A percentile compares a stretch with the other conserved stretches of the same genome.
phyloP scores from a whole-genome alignment of 2,329 filamentous ascomycete species.

The Clarireedia sp. region DNA sequence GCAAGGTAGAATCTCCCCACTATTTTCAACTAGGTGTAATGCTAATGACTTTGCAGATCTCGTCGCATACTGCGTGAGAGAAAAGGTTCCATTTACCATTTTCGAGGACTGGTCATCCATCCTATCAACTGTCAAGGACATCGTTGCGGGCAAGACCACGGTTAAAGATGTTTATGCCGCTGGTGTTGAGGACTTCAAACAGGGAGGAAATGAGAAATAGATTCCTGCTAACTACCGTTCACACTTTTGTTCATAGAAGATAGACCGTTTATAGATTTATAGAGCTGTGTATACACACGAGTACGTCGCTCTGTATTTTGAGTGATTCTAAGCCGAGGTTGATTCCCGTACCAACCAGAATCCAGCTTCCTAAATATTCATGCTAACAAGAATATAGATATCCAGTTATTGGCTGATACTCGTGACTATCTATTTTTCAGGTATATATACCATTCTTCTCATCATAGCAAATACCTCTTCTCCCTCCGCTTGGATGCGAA shows the following conservation, averaged over 20 bases:
- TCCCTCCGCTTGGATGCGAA: background rate
- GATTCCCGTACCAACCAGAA: too few relatives aligned
- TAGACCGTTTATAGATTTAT: slow-evolving; percentile 8
- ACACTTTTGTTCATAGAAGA: slow-evolving; percentile 3
- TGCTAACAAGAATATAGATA: background rate
- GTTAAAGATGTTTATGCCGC: slow-evolving; percentile 58
- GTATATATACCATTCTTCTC: background rate
- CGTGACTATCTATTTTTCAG: background rate
- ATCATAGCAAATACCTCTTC: background rate
- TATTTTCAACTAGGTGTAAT: background rate
- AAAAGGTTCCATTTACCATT: slow-evolving; percentile 78
- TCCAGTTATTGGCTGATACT: background rate
- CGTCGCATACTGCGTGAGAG: slow-evolving; percentile 75
- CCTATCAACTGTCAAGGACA: slow-evolving; percentile 65
- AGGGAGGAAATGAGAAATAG: slow-evolving; percentile 12
- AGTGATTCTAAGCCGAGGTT: too few relatives aligned
- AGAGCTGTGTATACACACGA: background rate
- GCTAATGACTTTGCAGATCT: slow-evolving; percentile 51
- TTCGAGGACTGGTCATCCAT: slow-evolving; percentile 83
- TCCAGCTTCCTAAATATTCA: too few relatives aligned
- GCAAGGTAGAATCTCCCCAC: slow-evolving; percentile 50
- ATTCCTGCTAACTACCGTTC: background rate
- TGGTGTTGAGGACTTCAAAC: slow-evolving; percentile 25
- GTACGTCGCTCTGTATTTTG: too few relatives aligned
- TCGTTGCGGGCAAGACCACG: slow-evolving; percentile 63